Evolutionary conservation across 192 early-diverging fungal species (phyloP).

Genomic region (Coemansia sp.): DNA sequence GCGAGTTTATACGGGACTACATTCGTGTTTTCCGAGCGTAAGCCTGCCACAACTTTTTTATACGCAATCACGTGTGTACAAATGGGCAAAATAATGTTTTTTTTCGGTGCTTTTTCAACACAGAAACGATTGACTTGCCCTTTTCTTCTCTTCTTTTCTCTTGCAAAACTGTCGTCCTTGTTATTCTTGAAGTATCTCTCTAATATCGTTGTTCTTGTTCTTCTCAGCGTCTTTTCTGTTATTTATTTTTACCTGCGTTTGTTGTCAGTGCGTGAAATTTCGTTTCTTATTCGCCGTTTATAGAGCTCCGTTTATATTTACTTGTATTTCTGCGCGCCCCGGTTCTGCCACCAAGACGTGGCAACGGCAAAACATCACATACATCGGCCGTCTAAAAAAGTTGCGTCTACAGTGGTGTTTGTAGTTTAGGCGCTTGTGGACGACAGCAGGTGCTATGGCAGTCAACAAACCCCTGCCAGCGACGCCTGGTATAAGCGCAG

Average conservation of each 20-base stretch:
- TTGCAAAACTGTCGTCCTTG: background rate
- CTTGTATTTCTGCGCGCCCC: too few relatives aligned
- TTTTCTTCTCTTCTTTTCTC: background rate
- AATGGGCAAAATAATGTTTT: background rate
- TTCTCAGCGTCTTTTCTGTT: background rate
- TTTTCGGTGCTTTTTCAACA: slow-evolving; percentile 1
- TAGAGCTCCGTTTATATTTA: too few relatives aligned
- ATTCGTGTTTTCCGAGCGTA: slow-evolving; percentile 71
- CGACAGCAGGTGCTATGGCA: slow-evolving; percentile 13
- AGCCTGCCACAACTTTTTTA: background rate
- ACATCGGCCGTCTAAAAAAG: too few relatives aligned
- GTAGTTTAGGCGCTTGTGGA: background rate
- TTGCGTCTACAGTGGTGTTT: too few relatives aligned
- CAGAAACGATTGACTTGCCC: too few relatives aligned
- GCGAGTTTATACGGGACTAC: slow-evolving; percentile 64
- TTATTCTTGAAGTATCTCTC: background rate
- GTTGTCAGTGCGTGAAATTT: background rate
- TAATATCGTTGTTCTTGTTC: too few relatives aligned
- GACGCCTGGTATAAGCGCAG: slow-evolving; percentile 13
- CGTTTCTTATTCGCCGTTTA: background rate
- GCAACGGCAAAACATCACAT: too few relatives aligned
- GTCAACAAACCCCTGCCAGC: slow-evolving; percentile 41
- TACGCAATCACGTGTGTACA: background rate
- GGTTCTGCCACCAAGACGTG: too few relatives aligned
- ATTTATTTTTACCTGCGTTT: background rate